These are phyloP conservation scores for Starmerella bombicola DNA, from an alignment of 805 yeast species.

Conservation along the genomic window DNA sequence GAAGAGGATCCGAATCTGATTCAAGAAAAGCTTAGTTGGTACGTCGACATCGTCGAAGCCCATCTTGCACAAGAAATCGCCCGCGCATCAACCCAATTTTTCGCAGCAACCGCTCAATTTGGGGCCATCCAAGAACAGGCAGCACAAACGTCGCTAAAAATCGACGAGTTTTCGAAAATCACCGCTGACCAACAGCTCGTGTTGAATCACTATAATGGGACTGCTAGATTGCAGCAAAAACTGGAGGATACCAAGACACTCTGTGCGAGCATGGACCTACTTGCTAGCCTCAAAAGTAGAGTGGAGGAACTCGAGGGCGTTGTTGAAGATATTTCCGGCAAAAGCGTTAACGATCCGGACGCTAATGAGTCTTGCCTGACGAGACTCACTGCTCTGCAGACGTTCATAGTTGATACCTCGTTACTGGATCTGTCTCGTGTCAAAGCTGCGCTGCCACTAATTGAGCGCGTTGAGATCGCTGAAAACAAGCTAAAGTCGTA, in stretches of 20 bases:
- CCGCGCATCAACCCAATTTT: slow-evolving; percentile 70
- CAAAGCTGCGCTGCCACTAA: slow-evolving; percentile 40
- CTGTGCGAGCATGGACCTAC: slow-evolving; percentile 32
- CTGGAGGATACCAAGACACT: slow-evolving; percentile 37
- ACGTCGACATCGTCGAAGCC: slow-evolving; percentile 74
- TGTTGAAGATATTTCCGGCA: background rate
- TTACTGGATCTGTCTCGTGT: slow-evolving; percentile 24
- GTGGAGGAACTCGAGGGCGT: slow-evolving; percentile 40
- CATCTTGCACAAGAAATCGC: slow-evolving; percentile 73
- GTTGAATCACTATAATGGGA: slow-evolving; percentile 14
- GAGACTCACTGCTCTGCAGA: background rate
- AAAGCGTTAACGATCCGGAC: background rate
- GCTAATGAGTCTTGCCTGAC: background rate
- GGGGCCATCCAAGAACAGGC: slow-evolving; percentile 39
- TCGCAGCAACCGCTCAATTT: slow-evolving; percentile 70
- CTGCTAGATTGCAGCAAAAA: slow-evolving; percentile 9
- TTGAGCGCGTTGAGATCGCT: slow-evolving; percentile 35
- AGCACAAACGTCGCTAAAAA: slow-evolving; percentile 28
- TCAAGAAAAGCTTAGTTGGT: slow-evolving; percentile 69
- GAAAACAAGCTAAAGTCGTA: slow-evolving; percentile 7
- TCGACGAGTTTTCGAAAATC: slow-evolving; percentile 34
- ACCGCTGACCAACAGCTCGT: slow-evolving; percentile 8
- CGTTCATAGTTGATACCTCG: background rate
- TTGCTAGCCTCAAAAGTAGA: slow-evolving; percentile 38
- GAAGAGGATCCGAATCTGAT: slow-evolving; percentile 39